These are phyloP conservation scores for Nannizziopsis barbatae DNA, from an alignment of 2,329 filamentous ascomycete genomes.

Conservation along the genomic window DNA sequence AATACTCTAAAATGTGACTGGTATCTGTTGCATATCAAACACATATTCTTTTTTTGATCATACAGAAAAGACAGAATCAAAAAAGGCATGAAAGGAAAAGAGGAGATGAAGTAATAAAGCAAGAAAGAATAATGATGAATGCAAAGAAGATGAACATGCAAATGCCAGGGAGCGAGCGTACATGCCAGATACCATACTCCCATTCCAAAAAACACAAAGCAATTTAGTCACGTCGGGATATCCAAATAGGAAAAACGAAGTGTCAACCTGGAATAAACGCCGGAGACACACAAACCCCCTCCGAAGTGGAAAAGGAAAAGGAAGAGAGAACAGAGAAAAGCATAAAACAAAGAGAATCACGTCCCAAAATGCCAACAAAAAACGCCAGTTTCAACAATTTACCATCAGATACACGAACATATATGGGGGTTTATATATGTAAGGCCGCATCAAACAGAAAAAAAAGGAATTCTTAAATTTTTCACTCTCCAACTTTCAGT, in stretches of 20 bases:
- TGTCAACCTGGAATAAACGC: not conserved
- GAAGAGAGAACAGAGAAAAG: not conserved
- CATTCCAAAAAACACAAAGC: no score
- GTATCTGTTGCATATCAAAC: not conserved
- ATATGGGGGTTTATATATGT: no score
- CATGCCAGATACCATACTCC: not conserved
- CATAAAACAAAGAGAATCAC: not conserved
- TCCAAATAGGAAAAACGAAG: not conserved
- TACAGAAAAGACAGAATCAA: not conserved
- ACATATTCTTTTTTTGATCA: not conserved
- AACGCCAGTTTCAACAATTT: not conserved
- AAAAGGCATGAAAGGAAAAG: not conserved
- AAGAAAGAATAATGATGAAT: no score
- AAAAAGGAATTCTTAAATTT: no score
- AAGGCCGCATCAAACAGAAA: no score
- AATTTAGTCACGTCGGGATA: no score
- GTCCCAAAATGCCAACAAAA: not conserved
- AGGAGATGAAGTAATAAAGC: not conserved
- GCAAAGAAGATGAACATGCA: not conserved
- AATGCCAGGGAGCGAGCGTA: not conserved
- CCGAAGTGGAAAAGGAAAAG: not conserved
- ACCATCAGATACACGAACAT: no score
- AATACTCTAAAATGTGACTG: no score
- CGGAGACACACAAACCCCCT: no score
- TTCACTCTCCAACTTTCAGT: constrained; percentile 23